Base-by-base conservation (phyloP, 116 monocot genomes). In the Papilionanthe hybrid region DNA sequence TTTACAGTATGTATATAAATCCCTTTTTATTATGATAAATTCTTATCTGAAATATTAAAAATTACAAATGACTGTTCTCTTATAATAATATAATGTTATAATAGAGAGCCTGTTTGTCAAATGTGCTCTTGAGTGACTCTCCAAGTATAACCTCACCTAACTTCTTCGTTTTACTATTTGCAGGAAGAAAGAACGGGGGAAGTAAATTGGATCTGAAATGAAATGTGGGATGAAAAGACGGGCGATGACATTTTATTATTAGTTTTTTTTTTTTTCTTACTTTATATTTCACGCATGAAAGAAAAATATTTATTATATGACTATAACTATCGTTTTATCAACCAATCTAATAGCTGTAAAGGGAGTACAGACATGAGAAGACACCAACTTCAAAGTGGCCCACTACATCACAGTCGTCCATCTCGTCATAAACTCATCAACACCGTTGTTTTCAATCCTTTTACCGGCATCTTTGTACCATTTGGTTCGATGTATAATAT, bases 291-390 rank as follows among this genome's bases (percentile, higher is more conserved):
- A 27, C 68, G 29, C 32, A 29, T 25, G 69, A 69, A 30, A 22
- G 15, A 10, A 68, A 30, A 69, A 30, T 69, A 30, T 68, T n/a
- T 30, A 68, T 1, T 60, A 23, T 60, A 23, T 60, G 20, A 28
- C 12, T 65, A 65, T 65, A 27, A 65, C 27, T 20, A 43, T 73
- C 43, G 43, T 73, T 73, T 44, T 44, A 42, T 73, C 44, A 32
- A 73, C 43, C 42, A 37, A 73, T 20, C 73, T 73, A 18, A 73
- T 73, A 73, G 73, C 73, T 42, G 44, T 22, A 44, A 43, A 44
- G 44, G 44, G 73, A 44, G 73, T 73, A 73, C 73, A 73, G 73
- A 72, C 12, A 72, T 63, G 63, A 63, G 63, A n/a, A 25, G 63
- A 22, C n/a, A 63, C 9, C n/a, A 63, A 63, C 63, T 25, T 63